A percentile compares a stretch with the other conserved stretches of the same genome.
Conservation (phyloP, 331 rosid genomes). For the Prunus yedoensis region DNA sequence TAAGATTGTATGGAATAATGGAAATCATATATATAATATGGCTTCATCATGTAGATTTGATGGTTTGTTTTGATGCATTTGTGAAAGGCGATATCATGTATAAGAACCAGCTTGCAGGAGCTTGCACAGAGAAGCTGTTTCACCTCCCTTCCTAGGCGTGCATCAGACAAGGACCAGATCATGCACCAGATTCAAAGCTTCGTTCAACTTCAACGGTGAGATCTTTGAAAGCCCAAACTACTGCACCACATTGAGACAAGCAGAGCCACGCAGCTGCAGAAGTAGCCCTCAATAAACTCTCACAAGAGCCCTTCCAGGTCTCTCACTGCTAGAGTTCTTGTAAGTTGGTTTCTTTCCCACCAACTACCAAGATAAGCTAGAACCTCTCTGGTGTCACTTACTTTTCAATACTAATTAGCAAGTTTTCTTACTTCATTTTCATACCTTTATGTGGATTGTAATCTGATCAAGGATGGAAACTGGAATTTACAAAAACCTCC, state of each 20-base stretch:
- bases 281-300: conserved; percentile 30
- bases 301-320: conserved; percentile 35
- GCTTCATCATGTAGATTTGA: neutral
- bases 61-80: neutral
- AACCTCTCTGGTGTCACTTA: neutral
- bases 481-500: conserved; percentile 34
- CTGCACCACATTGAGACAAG: conserved; percentile 32
- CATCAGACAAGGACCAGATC: conserved; percentile 31
- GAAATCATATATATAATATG: neutral
- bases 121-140: conserved; percentile 36
- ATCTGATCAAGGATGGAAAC: conserved; percentile 31
- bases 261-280: conserved; percentile 36
- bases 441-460: neutral
- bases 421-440: neutral
- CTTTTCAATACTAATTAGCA: no score
- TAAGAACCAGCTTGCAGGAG: conserved; percentile 35
- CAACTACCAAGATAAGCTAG: no score
- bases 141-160: conserved; percentile 30
- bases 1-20: neutral
- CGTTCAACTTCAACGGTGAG: conserved; percentile 30
- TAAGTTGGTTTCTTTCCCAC: conserved; percentile 1
- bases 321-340: conserved; percentile 33
- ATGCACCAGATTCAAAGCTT: conserved; percentile 37
- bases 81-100: conserved; percentile 11
- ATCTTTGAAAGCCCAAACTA: conserved; percentile 26